Base-by-base conservation (phyloP, 169 alveolate genomes). In the Plasmodium falciparum region DNA sequence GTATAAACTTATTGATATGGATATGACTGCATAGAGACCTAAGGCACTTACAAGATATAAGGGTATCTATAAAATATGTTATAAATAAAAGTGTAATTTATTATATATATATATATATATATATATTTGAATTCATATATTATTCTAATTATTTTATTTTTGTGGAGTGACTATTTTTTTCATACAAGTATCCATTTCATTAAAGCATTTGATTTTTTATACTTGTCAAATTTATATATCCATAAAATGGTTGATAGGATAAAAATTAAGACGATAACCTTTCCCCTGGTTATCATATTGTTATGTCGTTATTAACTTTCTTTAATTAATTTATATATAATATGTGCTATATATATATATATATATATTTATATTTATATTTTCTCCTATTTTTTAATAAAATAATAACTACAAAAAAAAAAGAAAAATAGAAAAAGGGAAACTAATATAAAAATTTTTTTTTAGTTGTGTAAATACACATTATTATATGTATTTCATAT, bases 131-230 rank as follows among this genome's bases (percentile, higher is more conserved):
- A 3, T 12, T 6, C 39, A 29, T 65, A 66, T 12, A 39, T 29
- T 20, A 4, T 61, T 45, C 9, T 22, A 56, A 47, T 65, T 43
- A 9, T 76, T 56, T 15, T 24, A 24, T 24, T 24, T 22, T 62
- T 74, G 58, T 72, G 70, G 20, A 20, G 54, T 47, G 17, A 9
- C 12, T 76, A 20, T 70, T 39, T 47, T 26, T 43, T 69, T 59
- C 49, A 65, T 80, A 80, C 90, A 47, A 67, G 80, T 54, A 80
- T 80, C 90, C 90, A 80, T 80, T 69, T 80, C 33, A 56, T 29
- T 49, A 80, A 47, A 61, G 69, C 26, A 9, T 80, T 62, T 70
- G 90, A 69, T 17, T 80, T 80, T 80, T 80, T 80, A 69, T 80
- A 80, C 70, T 80, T 66, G 73, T 80, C 90, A 15, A 67, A 67